phyloP scores from a whole-genome alignment of 2,329 filamentous ascomycete genomes.

The Chaetomium strumarium region DNA sequence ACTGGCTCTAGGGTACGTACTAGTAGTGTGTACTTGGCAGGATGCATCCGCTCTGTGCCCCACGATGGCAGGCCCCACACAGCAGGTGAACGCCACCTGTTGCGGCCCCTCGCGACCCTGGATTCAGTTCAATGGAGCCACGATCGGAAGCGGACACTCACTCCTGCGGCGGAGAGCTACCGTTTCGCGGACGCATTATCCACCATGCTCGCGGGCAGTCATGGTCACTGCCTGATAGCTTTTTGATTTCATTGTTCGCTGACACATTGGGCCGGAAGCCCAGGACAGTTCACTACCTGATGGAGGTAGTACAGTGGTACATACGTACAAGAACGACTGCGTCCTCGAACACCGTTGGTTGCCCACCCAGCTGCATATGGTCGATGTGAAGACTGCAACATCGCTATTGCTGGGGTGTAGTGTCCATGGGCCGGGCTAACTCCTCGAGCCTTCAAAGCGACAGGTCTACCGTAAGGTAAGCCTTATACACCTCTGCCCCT shows the following conservation, averaged over 20 bases:
- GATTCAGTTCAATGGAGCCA: constrained; percentile 20
- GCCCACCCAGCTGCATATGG: too few species aligned
- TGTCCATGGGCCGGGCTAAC: too few species aligned
- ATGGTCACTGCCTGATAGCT: not conserved
- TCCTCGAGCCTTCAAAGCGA: too few species aligned
- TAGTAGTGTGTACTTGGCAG: constrained; percentile 10
- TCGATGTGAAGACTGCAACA: too few species aligned
- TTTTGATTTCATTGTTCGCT: not conserved
- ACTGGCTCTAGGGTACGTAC: constrained; percentile 2
- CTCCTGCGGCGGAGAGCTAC: not conserved
- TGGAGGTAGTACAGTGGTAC: too few species aligned
- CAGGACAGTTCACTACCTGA: not conserved
- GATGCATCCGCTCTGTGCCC: constrained; percentile 2
- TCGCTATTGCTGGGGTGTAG: too few species aligned
- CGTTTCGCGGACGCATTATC: constrained; percentile 1
- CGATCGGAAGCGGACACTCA: constrained; percentile 1
- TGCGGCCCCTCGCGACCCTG: not conserved
- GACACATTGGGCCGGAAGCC: constrained; percentile 8
- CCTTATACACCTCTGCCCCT: too few species aligned
- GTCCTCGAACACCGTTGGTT: too few species aligned
- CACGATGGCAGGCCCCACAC: constrained; percentile 6
- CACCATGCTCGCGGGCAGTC: too few species aligned
- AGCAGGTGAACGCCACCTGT: constrained; percentile 5
- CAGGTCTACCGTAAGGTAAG: too few species aligned
- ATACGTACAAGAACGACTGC: not conserved